Evolutionary conservation across 176 grass and related monocot genomes (phyloP).

Genomic region (Aegilops umbellulata): DNA sequence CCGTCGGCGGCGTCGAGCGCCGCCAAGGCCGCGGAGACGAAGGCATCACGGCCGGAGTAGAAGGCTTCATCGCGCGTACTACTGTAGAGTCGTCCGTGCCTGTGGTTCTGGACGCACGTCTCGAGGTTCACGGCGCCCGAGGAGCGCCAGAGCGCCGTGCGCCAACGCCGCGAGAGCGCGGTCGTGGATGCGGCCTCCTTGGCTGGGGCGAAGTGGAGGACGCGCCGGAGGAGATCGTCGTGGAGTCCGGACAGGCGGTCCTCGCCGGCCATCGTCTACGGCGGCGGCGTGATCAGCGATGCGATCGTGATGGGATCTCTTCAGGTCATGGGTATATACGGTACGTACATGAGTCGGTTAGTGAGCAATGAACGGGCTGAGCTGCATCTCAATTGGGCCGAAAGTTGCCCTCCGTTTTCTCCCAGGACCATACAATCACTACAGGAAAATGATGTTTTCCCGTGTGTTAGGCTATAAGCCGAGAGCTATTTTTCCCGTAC

Average conservation of each 20-base stretch:
- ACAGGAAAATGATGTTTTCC: too few species aligned
- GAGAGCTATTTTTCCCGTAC: too few species aligned
- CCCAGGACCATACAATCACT: too few species aligned
- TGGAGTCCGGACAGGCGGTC: neutral
- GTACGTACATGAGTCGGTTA: too few species aligned
- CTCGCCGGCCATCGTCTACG: neutral
- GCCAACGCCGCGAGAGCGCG: neutral
- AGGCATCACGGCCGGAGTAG: neutral
- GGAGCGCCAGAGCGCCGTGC: neutral
- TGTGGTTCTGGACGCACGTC: neutral
- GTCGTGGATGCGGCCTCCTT: neutral
- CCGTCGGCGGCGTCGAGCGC: neutral
- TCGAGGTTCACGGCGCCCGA: neutral
- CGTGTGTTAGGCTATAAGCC: too few species aligned
- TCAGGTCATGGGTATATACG: too few species aligned
- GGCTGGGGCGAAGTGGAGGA: neutral
- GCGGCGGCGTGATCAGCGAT: neutral
- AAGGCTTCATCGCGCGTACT: too few species aligned
- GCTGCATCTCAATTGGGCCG: too few species aligned
- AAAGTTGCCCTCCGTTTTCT: too few species aligned
- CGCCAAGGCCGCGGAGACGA: neutral
- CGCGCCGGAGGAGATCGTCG: neutral
- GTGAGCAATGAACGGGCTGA: too few species aligned
- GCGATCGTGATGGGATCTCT: neutral
- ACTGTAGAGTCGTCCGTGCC: neutral